Base-by-base conservation (phyloP, 148 eudicot species). In the Hydrangea macrophylla region DNA sequence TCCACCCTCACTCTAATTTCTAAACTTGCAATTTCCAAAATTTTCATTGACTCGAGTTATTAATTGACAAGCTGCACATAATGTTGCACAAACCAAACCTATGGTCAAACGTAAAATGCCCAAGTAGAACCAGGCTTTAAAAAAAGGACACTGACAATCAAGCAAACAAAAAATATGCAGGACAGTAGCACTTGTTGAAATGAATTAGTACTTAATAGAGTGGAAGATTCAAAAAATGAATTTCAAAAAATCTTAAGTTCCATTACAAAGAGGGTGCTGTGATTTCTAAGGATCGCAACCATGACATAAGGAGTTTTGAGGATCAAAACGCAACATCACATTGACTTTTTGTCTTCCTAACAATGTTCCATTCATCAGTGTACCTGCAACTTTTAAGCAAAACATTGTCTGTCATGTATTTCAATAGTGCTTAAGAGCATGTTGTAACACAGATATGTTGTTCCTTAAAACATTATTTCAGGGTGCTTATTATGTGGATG, bases 381-480 rank as follows among this genome's bases (percentile, higher is more conserved):
- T 30, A n/a, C 18, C 53, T 35, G 70, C 28, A 67, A 67, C 17
- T 26, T 51, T 65, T 20, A 11, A 67, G 60, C 60, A 35, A 53
- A 1, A 1, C 53, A 48, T 33, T 55, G n/a, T 15, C 31, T 50
- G 60, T 55, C 33, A 23, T 33, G 60, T 33, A 66, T 33, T 54
- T 48, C 35, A 20, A 7, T n/a, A 6, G 7, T 3, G 0, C 15
- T 66, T 36, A 31, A 26, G 25, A 54, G 44, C 32, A 24, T 35
- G 58, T 6, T 23, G 7, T 7, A 17, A 2, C 10, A 30, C 30
- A 33, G 23, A 33, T 7, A 35, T 8, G 2, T 31, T 31, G 24
- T 57, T 25, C 32, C 13, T 12, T 2, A 55, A 59, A 24, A 35
- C 4, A 35, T 42, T 42, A n/a, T n/a, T n/a, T n/a, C n/a, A n/a